These are phyloP conservation scores for Golovinomyces cichoracearum DNA, from an alignment of 2,329 filamentous ascomycete species.

Conservation along the genomic window DNA sequence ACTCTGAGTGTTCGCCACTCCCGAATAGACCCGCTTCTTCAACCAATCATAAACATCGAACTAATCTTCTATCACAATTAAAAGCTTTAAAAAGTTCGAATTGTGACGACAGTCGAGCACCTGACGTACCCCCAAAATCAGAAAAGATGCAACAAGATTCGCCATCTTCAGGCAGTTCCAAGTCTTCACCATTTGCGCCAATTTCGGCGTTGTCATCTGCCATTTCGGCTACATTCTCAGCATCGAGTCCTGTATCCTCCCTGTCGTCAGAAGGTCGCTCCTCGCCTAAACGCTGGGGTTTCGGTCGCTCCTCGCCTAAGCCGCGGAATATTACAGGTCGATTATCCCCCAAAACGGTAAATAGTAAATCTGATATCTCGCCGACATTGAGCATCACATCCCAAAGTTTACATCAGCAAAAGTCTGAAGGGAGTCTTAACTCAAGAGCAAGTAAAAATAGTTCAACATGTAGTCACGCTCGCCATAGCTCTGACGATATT, in stretches of 20 bases:
- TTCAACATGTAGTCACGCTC: slow-evolving; percentile 18
- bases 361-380: background rate
- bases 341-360: slow-evolving; percentile 5
- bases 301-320: slow-evolving; percentile 1
- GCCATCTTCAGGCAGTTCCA: background rate
- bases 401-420: background rate
- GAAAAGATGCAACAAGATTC: slow-evolving; percentile 11
- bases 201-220: slow-evolving; percentile 15
- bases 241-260: slow-evolving; percentile 6
- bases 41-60: background rate
- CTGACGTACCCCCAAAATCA: slow-evolving; percentile 20
- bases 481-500: slow-evolving; percentile 28
- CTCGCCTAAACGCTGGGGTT: slow-evolving; percentile 8
- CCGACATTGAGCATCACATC: slow-evolving; percentile 2
- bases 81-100: background rate
- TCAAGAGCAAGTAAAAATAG: background rate
- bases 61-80: background rate
- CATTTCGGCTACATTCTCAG: slow-evolving; percentile 8
- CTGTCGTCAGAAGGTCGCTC: slow-evolving; percentile 6
- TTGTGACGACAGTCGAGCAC: slow-evolving; percentile 18
- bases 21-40: too few species aligned
- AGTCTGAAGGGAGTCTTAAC: background rate
- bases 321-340: slow-evolving; percentile 3
- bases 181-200: slow-evolving; percentile 18
- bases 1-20: too few species aligned